phyloP scores from a whole-genome alignment of 192 early-diverging fungal species.

The Mortierella alpina region DNA sequence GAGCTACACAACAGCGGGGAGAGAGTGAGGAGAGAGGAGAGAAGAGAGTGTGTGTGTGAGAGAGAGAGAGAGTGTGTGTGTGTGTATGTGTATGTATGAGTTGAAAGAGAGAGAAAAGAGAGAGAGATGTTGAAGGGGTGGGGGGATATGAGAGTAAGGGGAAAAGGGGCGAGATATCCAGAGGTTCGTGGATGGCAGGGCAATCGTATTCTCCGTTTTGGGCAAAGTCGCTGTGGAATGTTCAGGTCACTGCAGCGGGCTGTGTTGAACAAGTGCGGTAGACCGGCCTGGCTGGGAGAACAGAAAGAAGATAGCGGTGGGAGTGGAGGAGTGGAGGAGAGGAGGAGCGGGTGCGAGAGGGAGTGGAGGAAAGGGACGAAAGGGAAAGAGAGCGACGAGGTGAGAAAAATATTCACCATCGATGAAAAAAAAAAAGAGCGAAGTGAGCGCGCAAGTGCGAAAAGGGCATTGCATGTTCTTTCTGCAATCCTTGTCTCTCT shows the following conservation, averaged over 20 bases:
- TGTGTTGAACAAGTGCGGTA: not conserved
- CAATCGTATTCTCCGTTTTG: constrained; percentile 34
- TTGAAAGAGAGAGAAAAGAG: not conserved
- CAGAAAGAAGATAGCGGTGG: constrained; percentile 2
- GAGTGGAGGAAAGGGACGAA: not conserved
- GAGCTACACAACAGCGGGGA: not conserved
- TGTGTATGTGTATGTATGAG: not conserved
- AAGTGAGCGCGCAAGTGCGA: too few relatives aligned
- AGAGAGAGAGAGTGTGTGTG: not conserved
- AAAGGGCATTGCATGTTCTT: too few relatives aligned
- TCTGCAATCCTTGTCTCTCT: not conserved
- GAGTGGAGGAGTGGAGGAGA: not conserved
- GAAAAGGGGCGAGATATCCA: constrained; percentile 1
- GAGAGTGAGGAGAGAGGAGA: not conserved
- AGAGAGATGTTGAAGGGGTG: not conserved
- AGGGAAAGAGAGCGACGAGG: constrained; percentile 4
- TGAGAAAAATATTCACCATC: not conserved
- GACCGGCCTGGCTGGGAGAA: constrained; percentile 3
- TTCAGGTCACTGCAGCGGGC: not conserved
- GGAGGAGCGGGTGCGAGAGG: not conserved
- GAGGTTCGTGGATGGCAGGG: constrained; percentile 24
- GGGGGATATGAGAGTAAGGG: not conserved
- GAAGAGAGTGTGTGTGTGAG: not conserved
- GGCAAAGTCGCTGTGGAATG: constrained; percentile 16
- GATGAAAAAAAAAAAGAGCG: not conserved